A percentile compares a stretch with the other conserved stretches of the same genome.
Evolutionary conservation across 805 yeast genomes (phyloP).

Genomic region (Candida saitoana): DNA sequence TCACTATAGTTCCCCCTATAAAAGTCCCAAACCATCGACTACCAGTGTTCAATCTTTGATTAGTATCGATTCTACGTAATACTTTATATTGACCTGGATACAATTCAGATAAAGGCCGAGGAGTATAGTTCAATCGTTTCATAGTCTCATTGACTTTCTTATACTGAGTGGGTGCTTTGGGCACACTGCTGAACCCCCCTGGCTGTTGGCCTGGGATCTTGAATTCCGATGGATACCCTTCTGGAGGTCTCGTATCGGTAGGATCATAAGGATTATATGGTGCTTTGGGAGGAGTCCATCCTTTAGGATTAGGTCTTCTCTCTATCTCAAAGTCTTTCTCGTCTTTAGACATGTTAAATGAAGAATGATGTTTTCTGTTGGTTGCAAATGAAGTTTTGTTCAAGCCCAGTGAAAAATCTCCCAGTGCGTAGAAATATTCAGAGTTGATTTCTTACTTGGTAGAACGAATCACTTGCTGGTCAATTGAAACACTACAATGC

Average conservation of each 20-base stretch:
- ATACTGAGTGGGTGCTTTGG: constrained; percentile 63
- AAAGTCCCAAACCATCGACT: constrained; percentile 53
- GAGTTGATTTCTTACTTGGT: too few species aligned
- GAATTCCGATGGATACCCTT: constrained; percentile 84
- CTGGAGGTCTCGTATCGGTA: constrained; percentile 68
- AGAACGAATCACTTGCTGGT: not conserved
- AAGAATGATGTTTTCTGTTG: not conserved
- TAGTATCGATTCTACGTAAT: constrained; percentile 53
- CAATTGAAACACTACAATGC: constrained; percentile 1
- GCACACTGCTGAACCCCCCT: constrained; percentile 51
- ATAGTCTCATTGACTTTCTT: constrained; percentile 68
- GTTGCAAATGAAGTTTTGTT: not conserved
- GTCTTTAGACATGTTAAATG: constrained; percentile 1
- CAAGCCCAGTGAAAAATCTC: not conserved
- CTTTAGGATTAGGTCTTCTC: constrained; percentile 70
- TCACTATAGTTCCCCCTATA: constrained; percentile 44
- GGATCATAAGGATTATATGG: constrained; percentile 88
- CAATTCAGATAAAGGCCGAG: constrained; percentile 67
- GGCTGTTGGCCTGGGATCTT: constrained; percentile 61
- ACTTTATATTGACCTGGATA: constrained; percentile 80
- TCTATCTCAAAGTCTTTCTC: constrained; percentile 27
- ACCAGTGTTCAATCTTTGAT: constrained; percentile 54
- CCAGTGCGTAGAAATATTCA: not conserved
- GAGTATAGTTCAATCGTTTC: constrained; percentile 69
- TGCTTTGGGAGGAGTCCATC: constrained; percentile 78